Evolutionary conservation across 495 filamentous ascomycete genomes (phyloP), one percentile per base, ranked within the genome.

Genomic region (Penicillium turbatum): DNA sequence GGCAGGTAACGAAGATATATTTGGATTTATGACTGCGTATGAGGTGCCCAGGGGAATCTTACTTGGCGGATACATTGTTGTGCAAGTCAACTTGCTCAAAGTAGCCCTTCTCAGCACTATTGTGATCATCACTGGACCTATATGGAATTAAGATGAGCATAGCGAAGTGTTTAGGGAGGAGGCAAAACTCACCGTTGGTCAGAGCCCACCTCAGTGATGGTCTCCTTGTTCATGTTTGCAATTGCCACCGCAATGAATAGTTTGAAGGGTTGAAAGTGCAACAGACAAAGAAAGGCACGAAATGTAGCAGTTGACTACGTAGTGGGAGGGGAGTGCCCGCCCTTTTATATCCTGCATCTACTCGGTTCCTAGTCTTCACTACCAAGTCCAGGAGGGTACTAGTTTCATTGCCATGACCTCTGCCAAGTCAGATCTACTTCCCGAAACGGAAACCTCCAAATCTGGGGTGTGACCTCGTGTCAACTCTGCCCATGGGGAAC

Each of bases 11-110:
- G 4, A 16, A 37, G 6, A 37, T 0, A 16, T 6, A 12, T 3
- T 13, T 13, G 27, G 15, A 53, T 48, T 2, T 10, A 13, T 59
- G 1, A 19, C 10, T 7, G 17, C 11, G 9, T 5, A 17, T 13
- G 6, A 12, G 24, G 34, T 11, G 3, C 2, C 17, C 15, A 13
- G 24, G 44, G 10, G 15, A 13, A 64, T 4, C 73, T 34, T 64
- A 80, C 79, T 71, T 79, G 19, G 72, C 79, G 21, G 74, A 72
- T 5, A 71, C 51, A 54, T 82, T 81, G 41, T 72, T 70, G 59
- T 80, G 78, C 47, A 81, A 55, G 50, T 79, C 74, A 45, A 80
- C 62, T 38, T 75, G 65, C 40, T 73, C 69, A 17, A 64, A 6
- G 27, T 65, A 55, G 24, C 64, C 68, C 55, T 74, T 69, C 31